Evolutionary conservation across 2,329 filamentous ascomycete species (phyloP), one percentile per base, ranked within the genome.

Genomic region (Fusarium albosuccineum): DNA sequence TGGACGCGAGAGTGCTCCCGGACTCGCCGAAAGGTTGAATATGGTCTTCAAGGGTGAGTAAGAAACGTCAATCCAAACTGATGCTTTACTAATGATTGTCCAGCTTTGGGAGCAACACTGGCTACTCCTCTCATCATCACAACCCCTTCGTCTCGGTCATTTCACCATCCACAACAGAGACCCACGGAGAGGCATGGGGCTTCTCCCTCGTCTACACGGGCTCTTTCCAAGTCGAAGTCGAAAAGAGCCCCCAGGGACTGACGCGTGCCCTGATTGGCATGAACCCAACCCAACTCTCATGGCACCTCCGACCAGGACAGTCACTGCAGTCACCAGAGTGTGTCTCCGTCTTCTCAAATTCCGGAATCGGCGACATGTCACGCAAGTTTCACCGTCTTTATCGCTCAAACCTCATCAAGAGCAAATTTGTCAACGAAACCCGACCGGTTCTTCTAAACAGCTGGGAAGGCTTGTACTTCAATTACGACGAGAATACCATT

Each of bases 141-240:
- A 91, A 91, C 67, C 88, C 88, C 0, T 91, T 91, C 77, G 80
- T 91, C 22, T 82, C 86, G 0, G 75, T 91, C 2, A 80, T 86
- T 0, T 79, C 84, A 4, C 84, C 87, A 0, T 79, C 78, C 1
- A 87, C 88, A 0, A 91, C 88, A 1, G 88, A 91, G 69, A 82
- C 83, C 0, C 80, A 83, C 2, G 89, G 89, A 1, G 83, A 89
- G 37, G 87, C 86, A 7, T 91, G 87, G 82, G 89, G 87, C 0
- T 90, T 91, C 74, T 89, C 86, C 1, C 81, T 91, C 2, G 80
- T 91, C 16, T 91, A 90, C 74, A 87, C 87, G 0, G 89, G 89
- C 3, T 90, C 87, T 1, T 90, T 90, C 67, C 79, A 82, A 2
- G 86, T 85, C 0, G 83, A 87, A n/a, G 83, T 89, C 1, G 88